Evolutionary conservation across 129 eudicot genomes (phyloP).

Genomic region (Pseudognaphalium luteoalbum): DNA sequence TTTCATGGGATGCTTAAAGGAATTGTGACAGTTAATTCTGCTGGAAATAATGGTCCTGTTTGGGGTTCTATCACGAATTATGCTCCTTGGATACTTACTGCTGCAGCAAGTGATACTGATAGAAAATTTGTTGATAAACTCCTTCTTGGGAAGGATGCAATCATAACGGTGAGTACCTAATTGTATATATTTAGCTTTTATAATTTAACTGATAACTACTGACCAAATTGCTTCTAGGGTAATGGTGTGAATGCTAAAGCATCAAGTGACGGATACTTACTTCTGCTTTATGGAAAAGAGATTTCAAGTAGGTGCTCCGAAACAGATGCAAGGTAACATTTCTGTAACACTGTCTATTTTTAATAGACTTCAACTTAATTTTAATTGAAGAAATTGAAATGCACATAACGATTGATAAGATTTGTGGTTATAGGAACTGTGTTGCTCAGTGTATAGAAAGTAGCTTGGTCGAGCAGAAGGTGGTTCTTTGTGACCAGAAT

Average conservation of each 20-base stretch:
- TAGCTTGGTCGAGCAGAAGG: slow-evolving; percentile 42
- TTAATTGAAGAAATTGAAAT: too few species aligned
- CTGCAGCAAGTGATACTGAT: slow-evolving; percentile 29
- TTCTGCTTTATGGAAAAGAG: slow-evolving; percentile 43
- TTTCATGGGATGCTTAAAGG: slow-evolving; percentile 17
- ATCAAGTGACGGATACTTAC: slow-evolving; percentile 34
- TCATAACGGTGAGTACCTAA: background rate
- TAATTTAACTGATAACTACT: background rate
- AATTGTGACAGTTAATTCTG: slow-evolving; percentile 12
- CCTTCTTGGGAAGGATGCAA: background rate
- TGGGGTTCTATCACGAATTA: background rate
- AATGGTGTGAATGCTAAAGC: slow-evolving; percentile 36
- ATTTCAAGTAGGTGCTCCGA: slow-evolving; percentile 27
- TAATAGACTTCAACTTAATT: too few species aligned
- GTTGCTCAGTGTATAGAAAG: slow-evolving; percentile 24
- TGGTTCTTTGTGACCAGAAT: slow-evolving; percentile 42
- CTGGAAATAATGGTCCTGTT: slow-evolving; percentile 7
- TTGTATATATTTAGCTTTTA: background rate
- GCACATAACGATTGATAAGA: too few species aligned
- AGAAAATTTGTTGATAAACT: slow-evolving; percentile 9
- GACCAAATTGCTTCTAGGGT: slow-evolving; percentile 24
- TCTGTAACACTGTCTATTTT: background rate
- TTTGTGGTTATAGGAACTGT: slow-evolving; percentile 22
- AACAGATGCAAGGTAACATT: slow-evolving; percentile 23
- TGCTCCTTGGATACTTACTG: slow-evolving; percentile 31